Evolutionary conservation across 2,329 filamentous ascomycete species (phyloP), one percentile per base, ranked within the genome.

Genomic region (Hypocrella siamensis): DNA sequence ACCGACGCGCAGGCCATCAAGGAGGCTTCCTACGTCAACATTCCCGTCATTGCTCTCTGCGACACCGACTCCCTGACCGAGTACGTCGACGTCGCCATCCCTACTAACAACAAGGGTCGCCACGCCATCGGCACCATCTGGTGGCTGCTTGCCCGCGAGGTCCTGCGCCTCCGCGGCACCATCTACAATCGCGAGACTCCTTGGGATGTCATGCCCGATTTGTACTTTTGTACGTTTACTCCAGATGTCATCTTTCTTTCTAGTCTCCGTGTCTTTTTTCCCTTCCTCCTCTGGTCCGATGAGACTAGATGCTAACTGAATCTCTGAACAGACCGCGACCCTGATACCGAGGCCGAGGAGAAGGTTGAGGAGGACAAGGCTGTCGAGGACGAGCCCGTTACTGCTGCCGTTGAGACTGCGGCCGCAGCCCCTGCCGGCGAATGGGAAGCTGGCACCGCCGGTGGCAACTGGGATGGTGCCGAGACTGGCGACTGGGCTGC

Each of bases 31-130:
- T 98, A 98, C 69, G 90, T 98, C 72, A 98, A 98, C 79, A 96
- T 98, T 61, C 90, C 90, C 60, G 90, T 98, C 66, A 94, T 98
- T 57, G 90, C 85, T 55, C 86, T 98, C 51, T 90, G 82, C 72
- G 90, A 98, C 68, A 94, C 88, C 58, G 90, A 98, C 74, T 96
- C 90, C 40, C 90, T 90, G 56, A 96, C 90, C 64, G 88, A 98
- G 70, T 98, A 88, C 71, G 90, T 98, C 60, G 90, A 98, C 59
- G 84, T 96, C 64, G 90, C 90, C 65, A 98, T 98, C 67, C 90
- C 90, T 56, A 94, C 90, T 71, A 98, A 98, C 84, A 98, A 98
- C 84, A 98, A 98, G 81, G 88, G 86, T 73, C 88, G 90, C 61
- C 86, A 96, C 70, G 79, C 92, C 61, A 98, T 98, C 54, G 90